A percentile compares a stretch with the other conserved stretches of the same genome.
Evolutionary conservation across 1,284 basidiomycete genomes (phyloP).

Genomic region (Anthracocystis panici-leucophaei): DNA sequence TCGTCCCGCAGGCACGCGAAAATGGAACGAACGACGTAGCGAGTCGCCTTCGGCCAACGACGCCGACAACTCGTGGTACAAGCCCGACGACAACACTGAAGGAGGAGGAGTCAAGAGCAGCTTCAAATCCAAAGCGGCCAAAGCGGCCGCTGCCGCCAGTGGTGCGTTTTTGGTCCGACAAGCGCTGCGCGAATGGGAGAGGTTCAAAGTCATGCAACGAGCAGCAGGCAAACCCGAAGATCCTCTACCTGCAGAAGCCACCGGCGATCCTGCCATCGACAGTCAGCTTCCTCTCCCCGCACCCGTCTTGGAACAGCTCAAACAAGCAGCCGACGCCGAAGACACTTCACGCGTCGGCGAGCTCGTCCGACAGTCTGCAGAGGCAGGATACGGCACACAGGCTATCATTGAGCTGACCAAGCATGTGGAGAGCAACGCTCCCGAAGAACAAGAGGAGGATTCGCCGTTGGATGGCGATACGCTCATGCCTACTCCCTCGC

Average conservation of each 20-base stretch:
- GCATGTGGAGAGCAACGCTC: conserved; percentile 44
- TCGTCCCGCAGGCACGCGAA: conserved; percentile 27
- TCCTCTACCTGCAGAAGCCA: conserved; percentile 43
- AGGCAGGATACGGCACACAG: conserved; percentile 49
- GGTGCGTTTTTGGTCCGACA: conserved; percentile 49
- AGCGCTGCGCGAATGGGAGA: conserved; percentile 54
- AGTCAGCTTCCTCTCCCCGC: conserved; percentile 29
- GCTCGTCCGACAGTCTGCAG: conserved; percentile 42
- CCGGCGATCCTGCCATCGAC: conserved; percentile 35
- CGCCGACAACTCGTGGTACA: conserved; percentile 30
- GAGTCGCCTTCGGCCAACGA: conserved; percentile 22
- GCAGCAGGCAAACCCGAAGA: conserved; percentile 51
- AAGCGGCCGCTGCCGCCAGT: conserved; percentile 36
- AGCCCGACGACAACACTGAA: conserved; percentile 28
- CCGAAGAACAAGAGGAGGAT: conserved; percentile 11
- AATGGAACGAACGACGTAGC: conserved; percentile 37
- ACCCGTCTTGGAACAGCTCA: conserved; percentile 22
- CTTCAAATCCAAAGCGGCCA: conserved; percentile 28
- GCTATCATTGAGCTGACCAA: conserved; percentile 51
- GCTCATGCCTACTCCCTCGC: conserved; percentile 39
- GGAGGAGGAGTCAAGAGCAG: conserved; percentile 6
- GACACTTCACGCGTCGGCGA: conserved; percentile 36
- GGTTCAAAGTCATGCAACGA: conserved; percentile 54
- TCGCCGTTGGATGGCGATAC: conserved; percentile 27
- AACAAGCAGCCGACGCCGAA: conserved; percentile 45